Conservation (phyloP, 2,329 filamentous ascomycete genomes). For the Fusarium floridanum region DNA sequence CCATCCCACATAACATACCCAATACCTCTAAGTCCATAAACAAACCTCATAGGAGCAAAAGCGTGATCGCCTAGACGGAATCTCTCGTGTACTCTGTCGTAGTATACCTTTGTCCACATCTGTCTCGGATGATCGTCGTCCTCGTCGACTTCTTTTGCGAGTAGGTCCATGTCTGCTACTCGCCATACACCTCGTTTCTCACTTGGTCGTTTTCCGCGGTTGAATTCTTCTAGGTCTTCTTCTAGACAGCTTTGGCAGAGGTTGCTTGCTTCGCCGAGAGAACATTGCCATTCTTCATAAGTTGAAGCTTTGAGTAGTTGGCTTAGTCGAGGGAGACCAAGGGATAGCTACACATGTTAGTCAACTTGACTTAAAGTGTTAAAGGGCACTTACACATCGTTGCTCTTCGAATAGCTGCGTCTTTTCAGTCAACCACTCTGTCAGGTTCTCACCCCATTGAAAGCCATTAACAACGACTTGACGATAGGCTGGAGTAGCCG, state of each 20-base stretch:
- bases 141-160: conserved; percentile 33
- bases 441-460: conserved; percentile 37
- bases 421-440: conserved; percentile 36
- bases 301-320: conserved; percentile 29
- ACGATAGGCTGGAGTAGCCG: conserved; percentile 35
- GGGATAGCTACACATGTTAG: conserved; percentile 30
- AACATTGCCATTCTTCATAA: conserved; percentile 37
- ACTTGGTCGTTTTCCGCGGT: conserved; percentile 12
- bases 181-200: conserved; percentile 19
- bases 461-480: conserved; percentile 39
- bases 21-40: conserved; percentile 33
- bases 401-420: conserved; percentile 39
- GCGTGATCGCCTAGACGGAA: conserved; percentile 34
- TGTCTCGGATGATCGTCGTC: conserved; percentile 29
- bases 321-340: conserved; percentile 27
- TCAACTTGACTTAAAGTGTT: not conserved
- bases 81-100: conserved; percentile 25
- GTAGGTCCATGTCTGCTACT: conserved; percentile 33
- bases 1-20: conserved; percentile 42
- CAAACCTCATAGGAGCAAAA: conserved; percentile 35
- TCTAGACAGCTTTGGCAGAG: conserved; percentile 28
- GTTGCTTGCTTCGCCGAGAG: conserved; percentile 9
- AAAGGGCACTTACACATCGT: conserved; percentile 21
- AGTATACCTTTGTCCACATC: conserved; percentile 37
- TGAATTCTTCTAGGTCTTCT: conserved; percentile 34